phyloP scores from a whole-genome alignment of 2,329 filamentous ascomycete species.

The Monosporascus sp. region DNA sequence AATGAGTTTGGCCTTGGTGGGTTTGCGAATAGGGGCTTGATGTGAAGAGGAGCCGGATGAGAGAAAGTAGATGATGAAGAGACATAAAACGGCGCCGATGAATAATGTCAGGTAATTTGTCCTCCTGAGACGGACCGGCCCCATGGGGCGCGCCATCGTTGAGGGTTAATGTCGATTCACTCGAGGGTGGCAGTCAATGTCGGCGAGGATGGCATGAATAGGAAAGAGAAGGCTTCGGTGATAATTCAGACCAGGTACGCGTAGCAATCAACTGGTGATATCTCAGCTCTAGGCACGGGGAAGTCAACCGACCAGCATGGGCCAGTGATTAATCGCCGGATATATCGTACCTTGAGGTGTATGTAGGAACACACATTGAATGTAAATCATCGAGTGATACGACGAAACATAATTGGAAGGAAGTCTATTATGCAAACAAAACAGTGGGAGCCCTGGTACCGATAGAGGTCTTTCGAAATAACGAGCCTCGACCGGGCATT shows the following conservation, averaged over 20 bases:
- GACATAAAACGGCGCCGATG: constrained; percentile 26
- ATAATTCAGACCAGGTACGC: background rate
- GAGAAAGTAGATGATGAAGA: constrained; percentile 31
- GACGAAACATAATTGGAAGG: no score
- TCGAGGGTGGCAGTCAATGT: background rate
- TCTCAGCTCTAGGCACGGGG: background rate
- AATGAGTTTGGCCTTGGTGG: constrained; percentile 47
- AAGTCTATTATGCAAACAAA: no score
- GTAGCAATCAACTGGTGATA: background rate
- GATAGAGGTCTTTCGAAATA: no score
- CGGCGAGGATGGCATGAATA: background rate
- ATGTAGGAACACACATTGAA: no score
- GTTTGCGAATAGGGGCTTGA: constrained; percentile 61
- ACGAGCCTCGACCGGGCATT: background rate
- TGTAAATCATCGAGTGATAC: no score
- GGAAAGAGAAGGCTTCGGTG: background rate
- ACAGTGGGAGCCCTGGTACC: no score
- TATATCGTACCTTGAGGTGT: no score
- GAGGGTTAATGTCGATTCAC: constrained; percentile 1
- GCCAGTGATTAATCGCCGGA: no score
- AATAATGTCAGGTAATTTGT: constrained; percentile 29
- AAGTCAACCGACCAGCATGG: no score
- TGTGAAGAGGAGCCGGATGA: constrained; percentile 13
- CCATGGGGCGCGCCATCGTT: constrained; percentile 31
- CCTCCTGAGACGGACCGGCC: constrained; percentile 30